Evolutionary conservation across 306 rosid species (phyloP).

Genomic region (Arachis hypogaea): DNA sequence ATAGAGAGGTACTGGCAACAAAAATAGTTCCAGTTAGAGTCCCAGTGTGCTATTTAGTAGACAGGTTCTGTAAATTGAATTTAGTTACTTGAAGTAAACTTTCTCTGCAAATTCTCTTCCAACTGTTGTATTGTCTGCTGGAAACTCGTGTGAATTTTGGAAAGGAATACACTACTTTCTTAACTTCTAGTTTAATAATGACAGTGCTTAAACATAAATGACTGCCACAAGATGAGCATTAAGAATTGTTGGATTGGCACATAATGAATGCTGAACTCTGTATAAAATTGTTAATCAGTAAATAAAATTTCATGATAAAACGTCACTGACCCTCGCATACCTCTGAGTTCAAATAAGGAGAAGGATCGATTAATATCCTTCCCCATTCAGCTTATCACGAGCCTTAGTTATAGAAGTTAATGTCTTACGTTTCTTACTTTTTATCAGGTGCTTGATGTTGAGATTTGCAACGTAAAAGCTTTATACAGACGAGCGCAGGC

Average conservation of each 20-base stretch:
- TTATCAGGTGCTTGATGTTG: conserved; percentile 68
- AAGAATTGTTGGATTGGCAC: conserved; percentile 6
- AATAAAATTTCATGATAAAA: conserved; percentile 6
- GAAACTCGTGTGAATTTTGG: background rate
- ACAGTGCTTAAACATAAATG: background rate
- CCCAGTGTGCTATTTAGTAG: conserved; percentile 15
- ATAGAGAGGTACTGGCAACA: conserved; percentile 13
- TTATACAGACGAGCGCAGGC: conserved; percentile 75
- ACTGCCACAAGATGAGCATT: background rate
- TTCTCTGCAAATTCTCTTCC: conserved; percentile 12
- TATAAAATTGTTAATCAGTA: conserved; percentile 4
- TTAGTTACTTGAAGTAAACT: conserved; percentile 3
- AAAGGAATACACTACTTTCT: background rate
- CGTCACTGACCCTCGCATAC: background rate
- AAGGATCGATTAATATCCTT: background rate
- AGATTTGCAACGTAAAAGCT: conserved; percentile 62
- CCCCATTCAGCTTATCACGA: background rate
- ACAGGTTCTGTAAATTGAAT: background rate
- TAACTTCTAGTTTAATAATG: conserved; percentile 19
- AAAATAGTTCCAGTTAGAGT: conserved; percentile 10
- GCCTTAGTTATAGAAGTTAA: conserved; percentile 11
- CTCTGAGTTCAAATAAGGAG: conserved; percentile 1
- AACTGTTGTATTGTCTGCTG: conserved; percentile 1
- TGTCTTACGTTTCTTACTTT: conserved; percentile 21
- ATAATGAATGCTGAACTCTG: background rate